Percentiles rank a stretch among this genome's conserved stretches.
Evolutionary conservation across 2,329 filamentous ascomycete genomes (phyloP).

Genomic region (Aurifilum marmelostoma): DNA sequence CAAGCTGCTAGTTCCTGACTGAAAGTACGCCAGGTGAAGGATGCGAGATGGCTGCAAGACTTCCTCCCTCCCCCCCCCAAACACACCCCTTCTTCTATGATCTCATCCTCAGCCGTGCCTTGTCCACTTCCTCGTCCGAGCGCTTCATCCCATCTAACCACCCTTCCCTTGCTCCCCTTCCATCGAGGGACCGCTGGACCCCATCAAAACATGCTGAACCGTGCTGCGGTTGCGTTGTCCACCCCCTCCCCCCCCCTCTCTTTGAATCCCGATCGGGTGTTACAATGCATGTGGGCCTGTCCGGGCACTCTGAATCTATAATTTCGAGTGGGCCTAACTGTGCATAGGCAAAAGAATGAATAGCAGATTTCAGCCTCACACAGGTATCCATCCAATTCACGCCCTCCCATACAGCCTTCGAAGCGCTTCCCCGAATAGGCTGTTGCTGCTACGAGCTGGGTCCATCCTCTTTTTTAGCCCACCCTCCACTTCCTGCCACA

Average conservation of each 20-base stretch:
- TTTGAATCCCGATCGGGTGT: conserved; percentile 23
- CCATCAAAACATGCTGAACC: not conserved
- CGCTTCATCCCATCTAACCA: not conserved
- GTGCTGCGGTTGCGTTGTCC: not conserved
- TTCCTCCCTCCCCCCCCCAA: not conserved
- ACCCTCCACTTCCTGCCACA: not conserved
- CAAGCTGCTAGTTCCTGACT: not conserved
- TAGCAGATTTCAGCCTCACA: not conserved
- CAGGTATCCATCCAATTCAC: not conserved
- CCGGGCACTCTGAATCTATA: not conserved
- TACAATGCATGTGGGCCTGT: conserved; percentile 12
- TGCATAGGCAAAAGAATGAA: not conserved
- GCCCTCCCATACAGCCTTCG: not conserved
- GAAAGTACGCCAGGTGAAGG: not conserved
- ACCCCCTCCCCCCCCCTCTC: not conserved
- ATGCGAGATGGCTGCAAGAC: not conserved
- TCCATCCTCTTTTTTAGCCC: not conserved
- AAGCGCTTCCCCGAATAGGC: conserved; percentile 8
- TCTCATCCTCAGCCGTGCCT: not conserved
- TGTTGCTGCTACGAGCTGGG: not conserved
- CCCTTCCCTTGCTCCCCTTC: not conserved
- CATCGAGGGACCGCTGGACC: not conserved
- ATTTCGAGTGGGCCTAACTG: not conserved
- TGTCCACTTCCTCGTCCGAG: not conserved
- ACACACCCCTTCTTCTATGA: too few relatives aligned